phyloP scores from a whole-genome alignment of 768 basidiomycete species.

The Tulasnella sp. region DNA sequence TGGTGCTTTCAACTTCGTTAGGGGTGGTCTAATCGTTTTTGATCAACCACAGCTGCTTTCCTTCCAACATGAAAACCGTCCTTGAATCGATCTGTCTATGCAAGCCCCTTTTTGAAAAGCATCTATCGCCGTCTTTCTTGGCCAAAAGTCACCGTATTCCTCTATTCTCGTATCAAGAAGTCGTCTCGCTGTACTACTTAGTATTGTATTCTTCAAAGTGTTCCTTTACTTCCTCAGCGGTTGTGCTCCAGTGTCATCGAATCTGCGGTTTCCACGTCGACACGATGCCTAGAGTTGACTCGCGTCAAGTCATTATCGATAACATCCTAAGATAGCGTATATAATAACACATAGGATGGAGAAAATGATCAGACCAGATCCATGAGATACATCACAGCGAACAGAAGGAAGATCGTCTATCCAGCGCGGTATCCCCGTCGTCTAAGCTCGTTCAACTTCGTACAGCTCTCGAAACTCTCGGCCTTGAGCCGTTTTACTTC shows the following conservation, averaged over 20 bases:
- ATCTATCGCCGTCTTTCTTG: neutral
- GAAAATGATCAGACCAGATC: neutral
- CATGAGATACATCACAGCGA: neutral
- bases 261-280: neutral
- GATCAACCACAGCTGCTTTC: conserved; percentile 20
- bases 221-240: neutral
- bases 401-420: neutral
- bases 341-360: neutral
- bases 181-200: neutral
- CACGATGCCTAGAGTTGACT: neutral
- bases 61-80: conserved; percentile 23
- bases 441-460: neutral
- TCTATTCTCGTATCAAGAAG: neutral
- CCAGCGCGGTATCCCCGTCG: conserved; percentile 5
- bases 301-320: neutral
- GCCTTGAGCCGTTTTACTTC: conserved; percentile 66
- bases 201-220: neutral
- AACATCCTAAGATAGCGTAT: neutral
- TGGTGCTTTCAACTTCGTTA: conserved; percentile 23
- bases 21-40: neutral
- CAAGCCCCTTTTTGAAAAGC: neutral
- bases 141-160: neutral
- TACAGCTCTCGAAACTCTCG: conserved; percentile 38
- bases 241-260: too few species aligned
- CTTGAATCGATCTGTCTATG: neutral